Conservation (phyloP, 352 stramenopile species). For the Blastocystis hominis region DNA sequence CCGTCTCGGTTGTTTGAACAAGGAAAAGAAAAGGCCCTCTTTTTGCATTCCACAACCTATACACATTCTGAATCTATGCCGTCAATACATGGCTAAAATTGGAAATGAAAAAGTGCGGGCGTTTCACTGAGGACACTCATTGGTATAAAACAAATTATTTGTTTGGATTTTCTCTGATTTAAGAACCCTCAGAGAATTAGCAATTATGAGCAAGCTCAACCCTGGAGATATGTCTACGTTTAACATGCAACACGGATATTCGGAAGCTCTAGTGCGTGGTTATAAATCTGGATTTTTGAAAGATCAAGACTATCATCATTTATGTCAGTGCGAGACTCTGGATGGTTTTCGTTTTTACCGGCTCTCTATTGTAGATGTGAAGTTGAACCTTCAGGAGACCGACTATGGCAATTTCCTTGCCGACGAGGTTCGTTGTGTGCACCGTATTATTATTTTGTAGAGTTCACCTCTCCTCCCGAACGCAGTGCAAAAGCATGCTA, state of each 20-base stretch:
- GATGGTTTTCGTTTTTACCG: conserved; percentile 67
- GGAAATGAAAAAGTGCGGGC: too few species aligned
- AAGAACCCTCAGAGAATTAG: too few species aligned
- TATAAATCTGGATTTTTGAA: conserved; percentile 71
- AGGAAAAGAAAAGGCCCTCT: too few species aligned
- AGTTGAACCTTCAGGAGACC: conserved; percentile 86
- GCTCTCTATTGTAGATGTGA: conserved; percentile 70
- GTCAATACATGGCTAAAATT: too few species aligned
- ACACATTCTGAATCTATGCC: too few species aligned
- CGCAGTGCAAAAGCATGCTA: conserved; percentile 74
- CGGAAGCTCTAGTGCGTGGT: conserved; percentile 45
- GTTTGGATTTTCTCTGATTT: too few species aligned
- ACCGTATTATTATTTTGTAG: conserved; percentile 67
- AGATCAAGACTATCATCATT: conserved; percentile 77
- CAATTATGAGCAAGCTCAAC: too few species aligned
- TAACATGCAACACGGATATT: conserved; percentile 74
- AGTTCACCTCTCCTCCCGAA: conserved; percentile 67
- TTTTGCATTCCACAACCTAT: too few species aligned
- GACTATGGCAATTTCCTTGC: conserved; percentile 92
- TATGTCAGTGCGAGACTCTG: conserved; percentile 78
- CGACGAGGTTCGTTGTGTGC: conserved; percentile 70
- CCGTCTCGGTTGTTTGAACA: too few species aligned
- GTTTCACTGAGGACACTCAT: too few species aligned
- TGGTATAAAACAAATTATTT: too few species aligned
- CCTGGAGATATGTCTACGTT: conserved; percentile 75